Base-by-base conservation (phyloP, 2,329 filamentous ascomycete species). In the Xylariaceae sp. region DNA sequence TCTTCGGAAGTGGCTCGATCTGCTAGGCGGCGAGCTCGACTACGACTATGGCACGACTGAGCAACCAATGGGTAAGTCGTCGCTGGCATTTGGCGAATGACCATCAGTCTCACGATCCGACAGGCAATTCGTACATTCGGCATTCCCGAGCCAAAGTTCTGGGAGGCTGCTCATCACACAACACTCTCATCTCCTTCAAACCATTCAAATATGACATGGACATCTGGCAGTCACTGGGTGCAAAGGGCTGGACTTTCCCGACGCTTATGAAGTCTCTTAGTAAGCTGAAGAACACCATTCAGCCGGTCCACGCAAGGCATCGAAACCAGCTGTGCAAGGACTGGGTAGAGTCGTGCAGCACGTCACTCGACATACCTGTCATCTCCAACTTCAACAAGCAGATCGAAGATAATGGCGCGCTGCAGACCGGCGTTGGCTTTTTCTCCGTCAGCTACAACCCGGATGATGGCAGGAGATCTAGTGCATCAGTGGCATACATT, bases 361-460 rank as follows among this genome's bases (percentile, higher is more conserved):
- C 78, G 28, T 88, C 90, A 19, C 80, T 95, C 73, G 75, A 87
- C 66, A 90, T 96, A 58, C 91, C 91, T 48, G 74, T 95, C 49
- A 83, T 94, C 61, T 76, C 84, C 59, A 89, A 96, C 75, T 96
- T 95, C 80, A 96, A 96, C 77, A 77, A 86, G 63, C 83, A 92
- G 69, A 96, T 96, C 69, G 81, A 80, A 55, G 77, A 81, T 58
- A 87, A 79, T 46, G 91, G 91, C 51, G 78, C 84, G 42, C 74
- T 96, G 59, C 85, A 83, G 59, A 78, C 88, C 63, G 88, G 88
- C 45, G 88, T 94, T 28, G 91, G 91, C 50, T 96, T 96, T 79
- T 93, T 96, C 78, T 91, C 87, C 59, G 85, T 96, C 60, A 86
- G 89, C 36, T 96, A 96, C 75, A 95, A 96, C 75, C 91, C 91